phyloP scores from a whole-genome alignment of 176 grass and related monocot genomes.

The Phoenix roebelenii region DNA sequence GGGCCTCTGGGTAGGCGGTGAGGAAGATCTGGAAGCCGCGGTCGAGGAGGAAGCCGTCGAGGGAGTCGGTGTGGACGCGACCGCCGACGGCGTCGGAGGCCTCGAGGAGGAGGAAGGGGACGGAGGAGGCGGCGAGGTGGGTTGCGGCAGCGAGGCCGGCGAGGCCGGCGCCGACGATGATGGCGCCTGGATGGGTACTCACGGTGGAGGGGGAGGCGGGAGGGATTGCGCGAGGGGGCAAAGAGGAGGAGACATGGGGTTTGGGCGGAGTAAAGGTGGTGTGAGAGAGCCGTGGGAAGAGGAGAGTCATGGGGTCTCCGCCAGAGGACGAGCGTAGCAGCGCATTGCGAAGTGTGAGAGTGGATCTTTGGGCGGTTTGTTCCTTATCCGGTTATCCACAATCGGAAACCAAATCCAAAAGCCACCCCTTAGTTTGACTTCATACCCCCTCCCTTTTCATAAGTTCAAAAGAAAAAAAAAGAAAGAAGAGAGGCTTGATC shows the following conservation, averaged over 20 bases:
- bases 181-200: conserved; percentile 6
- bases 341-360: conserved; percentile 23
- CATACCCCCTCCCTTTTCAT: too few species aligned
- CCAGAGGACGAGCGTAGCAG: too few species aligned
- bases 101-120: conserved; percentile 77
- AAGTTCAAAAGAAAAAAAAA: too few species aligned
- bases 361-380: too few species aligned
- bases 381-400: too few species aligned
- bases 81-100: conserved; percentile 64
- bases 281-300: not conserved
- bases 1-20: conserved; percentile 73
- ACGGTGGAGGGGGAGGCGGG: not conserved
- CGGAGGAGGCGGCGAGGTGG: conserved; percentile 57
- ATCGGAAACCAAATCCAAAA: too few species aligned
- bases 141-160: conserved; percentile 66
- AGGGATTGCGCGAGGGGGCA: not conserved
- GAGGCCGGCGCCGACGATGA: conserved; percentile 74
- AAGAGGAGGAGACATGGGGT: not conserved
- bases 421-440: too few species aligned
- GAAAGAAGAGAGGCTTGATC: too few species aligned
- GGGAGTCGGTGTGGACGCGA: conserved; percentile 58
- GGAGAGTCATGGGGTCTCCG: not conserved
- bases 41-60: conserved; percentile 68
- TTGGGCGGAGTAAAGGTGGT: not conserved
- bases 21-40: conserved; percentile 95